These are phyloP conservation scores for Cladosporium sphaerospermum DNA, from an alignment of 2,329 filamentous ascomycete genomes.

Conservation along the genomic window DNA sequence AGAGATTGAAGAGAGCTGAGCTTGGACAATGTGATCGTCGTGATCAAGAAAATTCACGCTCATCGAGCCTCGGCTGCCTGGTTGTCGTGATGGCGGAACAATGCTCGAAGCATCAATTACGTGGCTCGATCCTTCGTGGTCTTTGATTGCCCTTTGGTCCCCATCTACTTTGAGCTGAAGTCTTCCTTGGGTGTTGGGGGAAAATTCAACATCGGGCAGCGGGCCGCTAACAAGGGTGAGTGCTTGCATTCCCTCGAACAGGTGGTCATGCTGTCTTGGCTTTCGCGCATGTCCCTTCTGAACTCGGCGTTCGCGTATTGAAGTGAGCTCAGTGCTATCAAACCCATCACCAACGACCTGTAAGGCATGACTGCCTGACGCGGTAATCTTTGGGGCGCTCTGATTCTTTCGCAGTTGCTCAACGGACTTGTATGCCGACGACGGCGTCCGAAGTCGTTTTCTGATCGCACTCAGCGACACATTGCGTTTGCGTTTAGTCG, in stretches of 20 bases:
- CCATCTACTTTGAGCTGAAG: too few relatives aligned
- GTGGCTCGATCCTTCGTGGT: not conserved
- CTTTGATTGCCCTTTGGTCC: not conserved
- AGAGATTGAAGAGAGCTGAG: conserved; percentile 22
- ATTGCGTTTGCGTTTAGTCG: conserved; percentile 5
- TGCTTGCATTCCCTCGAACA: not conserved
- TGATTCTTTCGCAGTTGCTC: conserved; percentile 14
- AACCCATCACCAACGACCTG: conserved; percentile 20
- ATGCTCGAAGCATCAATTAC: not conserved
- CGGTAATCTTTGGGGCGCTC: not conserved
- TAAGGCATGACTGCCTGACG: not conserved
- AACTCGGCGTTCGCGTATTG: not conserved
- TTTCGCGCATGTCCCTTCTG: not conserved
- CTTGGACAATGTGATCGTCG: conserved; percentile 15
- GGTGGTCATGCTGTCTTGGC: not conserved
- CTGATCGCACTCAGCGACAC: conserved; percentile 18
- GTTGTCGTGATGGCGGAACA: not conserved
- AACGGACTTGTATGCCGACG: conserved; percentile 18
- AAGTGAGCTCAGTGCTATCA: conserved; percentile 16
- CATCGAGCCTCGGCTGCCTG: conserved; percentile 3
- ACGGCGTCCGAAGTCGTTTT: conserved; percentile 19
- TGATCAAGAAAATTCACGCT: conserved; percentile 18
- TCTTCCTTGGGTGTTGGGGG: too few relatives aligned
- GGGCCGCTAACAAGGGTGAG: conserved; percentile 16
- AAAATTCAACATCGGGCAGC: conserved; percentile 23